Base-by-base conservation (phyloP, 1,284 basidiomycete genomes). In the Flammula alnicola region DNA sequence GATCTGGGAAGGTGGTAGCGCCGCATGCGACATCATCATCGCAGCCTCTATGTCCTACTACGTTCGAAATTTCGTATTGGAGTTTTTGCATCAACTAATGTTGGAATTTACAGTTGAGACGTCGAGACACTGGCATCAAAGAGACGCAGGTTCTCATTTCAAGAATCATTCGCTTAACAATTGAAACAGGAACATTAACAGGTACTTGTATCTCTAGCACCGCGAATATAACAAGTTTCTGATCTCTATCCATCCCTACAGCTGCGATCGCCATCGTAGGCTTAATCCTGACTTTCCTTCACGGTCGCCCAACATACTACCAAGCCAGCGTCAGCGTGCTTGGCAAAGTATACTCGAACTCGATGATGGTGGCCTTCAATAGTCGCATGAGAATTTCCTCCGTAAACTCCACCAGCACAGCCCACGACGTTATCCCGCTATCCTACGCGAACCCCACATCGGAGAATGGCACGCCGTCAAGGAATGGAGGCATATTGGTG, bases 341-440 rank as follows among this genome's bases (percentile, higher is more conserved):
- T 20, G 60, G 64, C 4, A 69, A 69, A 44, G 49, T 68, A 8
- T 68, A 67, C 38, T 58, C 63, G 11, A 66, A 66, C 30, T 63
- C 65, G 1, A 58, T 68, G 19, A 60, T 69, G 43, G 64, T 63
- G 6, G 50, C 63, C 4, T 62, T 66, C 53, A 66, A 66, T 49
- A 62, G 59, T 32, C 60, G 64, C 4, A 62, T 65, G 47, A 33
- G 31, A 20, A 55, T 55, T 19, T 42, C 32, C n/a, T 45, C 51
- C 3, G 36, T 41, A 4, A 44, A 39, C 14, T 22, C 16, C 3
- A 52, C 29, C n/a, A 42, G 31, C 4, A 52, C 44, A 3, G 50
- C 40, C 5, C 44, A 52, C 23, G 44, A 52, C 3, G 44, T 25
- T 16, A 35, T 43, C 16, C 49, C 49, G 22, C n/a, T 45, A 19